These are phyloP conservation scores for Hordeum vulgare DNA, from an alignment of 176 grass and related monocot species.

Conservation along the genomic window MorexV3_pseudomolecules_assembly NC_058524.1:57373540-57374039, in stretches of 20 bases:
- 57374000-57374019: conserved; percentile 72
- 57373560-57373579: neutral
- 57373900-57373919: conserved; percentile 7
- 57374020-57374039: conserved; percentile 59
- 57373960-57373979: conserved; percentile 78
- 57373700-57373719: conserved; percentile 9
- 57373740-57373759: conserved; percentile 86
- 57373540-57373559: neutral
- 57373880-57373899: conserved; percentile 5
- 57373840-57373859: conserved; percentile 25
- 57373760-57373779: conserved; percentile 75
- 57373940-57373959: conserved; percentile 92
- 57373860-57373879: conserved; percentile 25
- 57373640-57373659: neutral
- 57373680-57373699: neutral
- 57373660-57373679: neutral
- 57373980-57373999: conserved; percentile 63
- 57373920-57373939: conserved; percentile 99
- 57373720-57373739: conserved; percentile 16
- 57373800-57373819: conserved; percentile 95
- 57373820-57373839: conserved; percentile 90
- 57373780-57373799: conserved; percentile 82
- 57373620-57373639: neutral
- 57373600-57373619: conserved; percentile 8
- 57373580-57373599: neutral